Evolutionary conservation across 495 filamentous ascomycete genomes (phyloP), one percentile per base, ranked within the genome.

Genomic region (Penicillium turbatum): DNA sequence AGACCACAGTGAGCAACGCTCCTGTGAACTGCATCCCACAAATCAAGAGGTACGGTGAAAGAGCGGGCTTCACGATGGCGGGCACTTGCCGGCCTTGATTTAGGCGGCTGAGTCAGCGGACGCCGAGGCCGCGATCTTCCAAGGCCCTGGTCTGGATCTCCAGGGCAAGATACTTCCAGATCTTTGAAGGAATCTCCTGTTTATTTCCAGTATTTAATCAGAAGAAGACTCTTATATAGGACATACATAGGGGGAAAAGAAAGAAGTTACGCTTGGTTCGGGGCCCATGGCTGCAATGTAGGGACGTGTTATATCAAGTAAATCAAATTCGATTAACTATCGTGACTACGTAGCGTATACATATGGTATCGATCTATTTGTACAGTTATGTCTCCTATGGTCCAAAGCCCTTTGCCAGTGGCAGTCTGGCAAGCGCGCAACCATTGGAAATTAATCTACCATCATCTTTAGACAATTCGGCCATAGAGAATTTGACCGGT

Each of bases 391-490:
- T 51, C 12, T 35, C 49, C 49, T 35, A 34, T 43, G 29, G 35
- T 51, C 17, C 38, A 51, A 43, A 43, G 35, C 30, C 49, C 39
- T 32, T 24, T 11, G 21, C 16, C 39, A 34, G 39, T 51, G 30
- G 13, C 5, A 35, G 3, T 17, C 13, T 48, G 43, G 11, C 34
- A 48, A 48, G 44, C 26, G 42, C 16, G 27, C 29, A 34, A 47
- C 16, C 43, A 41, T 54, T 39, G 52, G 43, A 38, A 35, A 5
- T 32, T 62, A 48, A 72, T 90, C 75, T 90, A 71, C 87, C 87
- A 90, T 85, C 82, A 72, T 78, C 76, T 87, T 84, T 90, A 90
- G 86, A 85, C 51, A 84, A 81, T 79, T 76, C 72, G 79, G 78
- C 80, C 80, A 87, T 74, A 74, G 79, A 64, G 59, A 57, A 50